Base-by-base conservation (phyloP, 108 stramenopile genomes). In the Chaetoceros muelleri region DNA sequence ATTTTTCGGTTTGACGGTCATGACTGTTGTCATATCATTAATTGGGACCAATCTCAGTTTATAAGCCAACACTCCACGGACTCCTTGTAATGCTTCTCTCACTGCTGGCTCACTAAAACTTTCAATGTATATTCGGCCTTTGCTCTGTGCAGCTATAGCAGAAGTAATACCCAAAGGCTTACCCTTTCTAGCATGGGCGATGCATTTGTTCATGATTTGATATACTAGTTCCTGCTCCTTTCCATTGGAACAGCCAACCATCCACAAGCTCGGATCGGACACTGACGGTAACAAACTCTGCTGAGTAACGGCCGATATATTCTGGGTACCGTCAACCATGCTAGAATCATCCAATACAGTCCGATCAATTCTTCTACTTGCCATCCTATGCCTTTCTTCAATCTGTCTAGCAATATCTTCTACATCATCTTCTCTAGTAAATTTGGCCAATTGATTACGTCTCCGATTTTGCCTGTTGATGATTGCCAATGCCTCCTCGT, bases 121-220 rank as follows among this genome's bases (percentile, higher is more conserved):
- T 63, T 98, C 98, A 21, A 98, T 66, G 69, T 95, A 98, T 63
- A 96, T 81, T 66, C 74, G 79, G 26, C 94, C 95, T 57, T 89
- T 90, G 44, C 82, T 78, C 44, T 92, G 90, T 20, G 80, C 89
- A 13, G 92, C 78, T 57, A 94, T 81, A 7, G 86, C 95, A 56
- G 75, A 84, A 55, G 82, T 87, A 56, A 93, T 87, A 18, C 84
- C 84, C 53, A 90, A 53, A 3, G 90, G 90, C 51, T 67, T 73
- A n/a, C 82, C 83, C 28, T 74, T 80, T 28, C 81, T 70, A 44
- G 90, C 84, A 73, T 71, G 83, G 5, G 85, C 86, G 2, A 83
- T 62, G 63, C 89, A 86, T 57, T 97, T 98, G 75, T 95, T 96
- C 94, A 95, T 95, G 52, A 98, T 72, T 66, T 94, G 89, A 53